Base-by-base conservation (phyloP, 768 basidiomycete genomes). In the Lyophyllum shimeji region DNA sequence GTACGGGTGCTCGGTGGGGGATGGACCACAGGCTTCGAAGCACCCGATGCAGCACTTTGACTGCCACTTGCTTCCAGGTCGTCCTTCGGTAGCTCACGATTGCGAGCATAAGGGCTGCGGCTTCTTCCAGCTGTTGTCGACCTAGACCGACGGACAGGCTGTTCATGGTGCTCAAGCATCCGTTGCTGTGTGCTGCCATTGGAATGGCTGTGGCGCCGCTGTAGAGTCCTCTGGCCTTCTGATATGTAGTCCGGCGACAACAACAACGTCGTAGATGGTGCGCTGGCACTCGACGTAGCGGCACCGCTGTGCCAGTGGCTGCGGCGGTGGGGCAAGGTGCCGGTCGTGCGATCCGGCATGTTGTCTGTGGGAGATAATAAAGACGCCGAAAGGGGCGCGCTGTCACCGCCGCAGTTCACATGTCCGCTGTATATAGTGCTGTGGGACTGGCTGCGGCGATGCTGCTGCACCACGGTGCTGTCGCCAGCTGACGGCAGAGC, bases 121-220 rank as follows among this genome's bases (percentile, higher is more conserved):
- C 18, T 48, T 13, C 53, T 56, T 9, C 43, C 51, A 17, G 46
- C 21, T 7, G 59, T 46, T 7, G 44, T 50, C 2, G 59, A 60
- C 9, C 56, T 53, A 13, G 56, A 20, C 40, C 62, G 53, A 17
- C 62, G 54, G 18, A 46, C 52, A 40, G 31, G 21, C 13, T 42
- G 52, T 1, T 24, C 37, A 23, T 18, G 15, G 23, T 34, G 48
- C n/a, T 23, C 34, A 18, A 46, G 45, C 2, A 15, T 3, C 12
- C 24, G 4, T 15, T 43, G 21, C 17, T 43, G 29, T 5, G 29
- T 44, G n/a, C n/a, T n/a, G 20, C 39, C 29, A 17, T 50, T 20
- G 29, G 58, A 42, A 52, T 52, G 54, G 37, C 50, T 61, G 40
- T 61, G 58, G n/a, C 60, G 60, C 34, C 60, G 60, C 13, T 60